Conservation (phyloP, 495 filamentous ascomycete species). For the Tuber microsphaerosporum region DNA sequence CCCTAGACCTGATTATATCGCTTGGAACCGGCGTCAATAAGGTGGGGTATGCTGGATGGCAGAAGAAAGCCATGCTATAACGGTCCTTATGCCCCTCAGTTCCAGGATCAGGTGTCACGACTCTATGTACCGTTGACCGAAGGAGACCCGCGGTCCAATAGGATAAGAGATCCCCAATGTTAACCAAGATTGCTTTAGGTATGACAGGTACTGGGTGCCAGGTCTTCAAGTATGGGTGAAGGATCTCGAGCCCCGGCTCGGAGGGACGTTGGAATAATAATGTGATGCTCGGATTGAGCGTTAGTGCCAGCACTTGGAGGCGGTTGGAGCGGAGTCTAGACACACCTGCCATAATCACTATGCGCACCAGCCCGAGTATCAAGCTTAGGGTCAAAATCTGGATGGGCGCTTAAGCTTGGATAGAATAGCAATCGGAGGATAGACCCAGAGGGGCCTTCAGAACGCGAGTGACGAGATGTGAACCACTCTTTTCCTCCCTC, state of each 20-base stretch:
- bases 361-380: constrained; percentile 63
- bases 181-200: constrained; percentile 69
- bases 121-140: constrained; percentile 78
- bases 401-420: constrained; percentile 50
- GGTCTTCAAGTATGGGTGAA: constrained; percentile 48
- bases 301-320: background rate
- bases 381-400: constrained; percentile 48
- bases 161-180: constrained; percentile 82
- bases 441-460: constrained; percentile 57
- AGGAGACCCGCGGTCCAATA: constrained; percentile 88
- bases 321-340: constrained; percentile 24
- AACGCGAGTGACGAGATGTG: constrained; percentile 56
- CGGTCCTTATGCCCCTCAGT: constrained; percentile 51
- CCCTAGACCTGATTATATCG: constrained; percentile 45
- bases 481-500: constrained; percentile 61
- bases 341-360: constrained; percentile 55
- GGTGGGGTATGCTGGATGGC: constrained; percentile 71
- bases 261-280: constrained; percentile 71
- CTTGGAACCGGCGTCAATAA: constrained; percentile 70
- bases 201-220: constrained; percentile 61
- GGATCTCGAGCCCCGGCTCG: constrained; percentile 82
- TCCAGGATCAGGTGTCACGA: constrained; percentile 62
- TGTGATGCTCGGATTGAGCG: constrained; percentile 47
- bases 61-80: constrained; percentile 88
- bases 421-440: constrained; percentile 80